These are phyloP conservation scores for Arthrobotrys sphaeroides DNA, from an alignment of 2,329 filamentous ascomycete species.

Conservation along the genomic window DNA sequence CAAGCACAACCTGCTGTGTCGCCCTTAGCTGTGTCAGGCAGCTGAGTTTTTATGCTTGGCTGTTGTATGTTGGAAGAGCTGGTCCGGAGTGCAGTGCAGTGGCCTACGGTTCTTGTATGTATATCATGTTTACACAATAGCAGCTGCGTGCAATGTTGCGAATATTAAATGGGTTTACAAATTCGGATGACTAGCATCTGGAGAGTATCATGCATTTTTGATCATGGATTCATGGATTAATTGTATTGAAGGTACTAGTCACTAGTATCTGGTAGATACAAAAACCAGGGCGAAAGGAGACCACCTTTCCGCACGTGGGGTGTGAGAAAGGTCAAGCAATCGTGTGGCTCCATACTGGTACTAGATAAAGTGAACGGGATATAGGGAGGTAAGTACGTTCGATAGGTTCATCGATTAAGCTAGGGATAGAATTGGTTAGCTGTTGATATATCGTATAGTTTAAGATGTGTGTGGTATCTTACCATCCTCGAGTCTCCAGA, in stretches of 20 bases:
- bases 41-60: background rate
- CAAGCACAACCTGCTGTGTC: background rate
- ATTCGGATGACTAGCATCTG: background rate
- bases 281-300: background rate
- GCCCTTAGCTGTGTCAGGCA: background rate
- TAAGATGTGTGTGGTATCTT: background rate
- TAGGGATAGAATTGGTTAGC: background rate
- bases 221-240: background rate
- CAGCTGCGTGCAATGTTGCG: no score
- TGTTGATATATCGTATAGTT: background rate
- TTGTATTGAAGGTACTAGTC: slow-evolving; percentile 3
- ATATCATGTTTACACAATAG: background rate
- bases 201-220: background rate
- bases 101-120: no score
- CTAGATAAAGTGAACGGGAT: background rate
- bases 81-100: no score
- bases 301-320: background rate
- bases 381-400: background rate
- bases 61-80: no score
- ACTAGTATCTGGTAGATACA: background rate
- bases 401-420: background rate
- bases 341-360: no score
- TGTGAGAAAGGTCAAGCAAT: background rate
- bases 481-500: slow-evolving; percentile 11
- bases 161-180: no score